Base-by-base conservation (phyloP, 2,329 filamentous ascomycete species). In the Alternaria triticimaculans region DNA sequence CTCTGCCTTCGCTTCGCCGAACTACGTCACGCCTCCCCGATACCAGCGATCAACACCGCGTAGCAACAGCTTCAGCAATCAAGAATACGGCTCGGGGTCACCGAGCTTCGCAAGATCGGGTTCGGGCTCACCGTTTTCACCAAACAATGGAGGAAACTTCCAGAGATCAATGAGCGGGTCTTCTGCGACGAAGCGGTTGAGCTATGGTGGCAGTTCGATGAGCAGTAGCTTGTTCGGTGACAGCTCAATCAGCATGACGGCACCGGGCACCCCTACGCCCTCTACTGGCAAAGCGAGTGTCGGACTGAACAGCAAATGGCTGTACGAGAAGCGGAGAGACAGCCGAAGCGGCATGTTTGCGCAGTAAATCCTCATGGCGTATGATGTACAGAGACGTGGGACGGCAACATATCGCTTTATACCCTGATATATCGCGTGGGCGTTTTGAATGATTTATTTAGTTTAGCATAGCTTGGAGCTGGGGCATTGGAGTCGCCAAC, bases 301-400 rank as follows among this genome's bases (percentile, higher is more conserved):
- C 56, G 89, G 89, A 1, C 76, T 97, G 76, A 97, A 95, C 80
- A 97, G 89, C 82, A 97, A 96, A 82, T 98, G 95, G 95, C 81
- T 97, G 64, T 98, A 97, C 76, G 93, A 97, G 80, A 92, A 90
- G 81, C 91, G 92, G 18, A 76, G 72, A 83, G 89, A 77, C 78
- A 89, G 77, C 82, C 66, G 73, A 56, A 78, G 71, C 58, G 73
- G 63, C 50, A 55, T 80, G 54, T 79, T 79, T 63, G 66, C 62
- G 9, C 78, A 51, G 55, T 28, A 33, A 15, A 25, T 25, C 11
- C 4, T 43, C 48, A 25, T 50, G 15, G 50, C 20, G 28, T 23
- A 15, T 41, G 12, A 37, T 60, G 26, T 8, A 58, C 37, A 37
- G 37, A 41, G 37, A 62, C 4, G 37, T 30, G 37, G 50, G 37